These are phyloP conservation scores for Cyberlindnera maritima DNA, from an alignment of 805 yeast species.

Conservation along the genomic window DNA sequence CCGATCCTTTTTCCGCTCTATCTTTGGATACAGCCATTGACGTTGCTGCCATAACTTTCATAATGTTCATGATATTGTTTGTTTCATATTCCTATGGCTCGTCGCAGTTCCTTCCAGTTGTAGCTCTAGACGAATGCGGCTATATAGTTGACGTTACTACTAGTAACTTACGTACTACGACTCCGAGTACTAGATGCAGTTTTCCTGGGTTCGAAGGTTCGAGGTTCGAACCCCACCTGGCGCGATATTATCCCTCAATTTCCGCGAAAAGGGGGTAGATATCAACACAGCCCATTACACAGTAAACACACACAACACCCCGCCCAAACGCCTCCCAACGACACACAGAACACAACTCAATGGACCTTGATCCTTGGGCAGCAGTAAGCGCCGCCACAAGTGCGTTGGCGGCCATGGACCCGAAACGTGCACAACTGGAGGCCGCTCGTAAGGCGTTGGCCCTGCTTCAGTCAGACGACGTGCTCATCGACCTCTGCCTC, in stretches of 20 bases:
- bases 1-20: slow-evolving; percentile 1
- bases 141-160: too few relatives aligned
- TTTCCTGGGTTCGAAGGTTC: too few relatives aligned
- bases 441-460: slow-evolving; percentile 20
- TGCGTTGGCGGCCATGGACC: slow-evolving; percentile 6
- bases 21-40: not conserved
- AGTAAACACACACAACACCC: not conserved
- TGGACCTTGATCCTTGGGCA: slow-evolving; percentile 18
- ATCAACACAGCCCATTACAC: not conserved
- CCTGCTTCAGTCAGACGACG: slow-evolving; percentile 11
- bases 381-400: slow-evolving; percentile 4
- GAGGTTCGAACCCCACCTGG: not conserved
- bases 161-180: too few relatives aligned
- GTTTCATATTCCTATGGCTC: too few relatives aligned
- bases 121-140: too few relatives aligned
- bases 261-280: slow-evolving; percentile 1
- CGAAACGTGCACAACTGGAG: slow-evolving; percentile 15
- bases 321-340: not conserved
- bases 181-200: too few relatives aligned
- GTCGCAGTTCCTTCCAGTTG: too few relatives aligned
- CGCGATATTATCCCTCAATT: not conserved
- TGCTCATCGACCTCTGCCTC: slow-evolving; percentile 33
- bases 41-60: too few relatives aligned
- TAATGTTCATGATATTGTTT: too few relatives aligned
- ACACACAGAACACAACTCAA: not conserved